Evolutionary conservation across 768 basidiomycete species (phyloP).

Genomic region (Termitomyces sp.): DNA sequence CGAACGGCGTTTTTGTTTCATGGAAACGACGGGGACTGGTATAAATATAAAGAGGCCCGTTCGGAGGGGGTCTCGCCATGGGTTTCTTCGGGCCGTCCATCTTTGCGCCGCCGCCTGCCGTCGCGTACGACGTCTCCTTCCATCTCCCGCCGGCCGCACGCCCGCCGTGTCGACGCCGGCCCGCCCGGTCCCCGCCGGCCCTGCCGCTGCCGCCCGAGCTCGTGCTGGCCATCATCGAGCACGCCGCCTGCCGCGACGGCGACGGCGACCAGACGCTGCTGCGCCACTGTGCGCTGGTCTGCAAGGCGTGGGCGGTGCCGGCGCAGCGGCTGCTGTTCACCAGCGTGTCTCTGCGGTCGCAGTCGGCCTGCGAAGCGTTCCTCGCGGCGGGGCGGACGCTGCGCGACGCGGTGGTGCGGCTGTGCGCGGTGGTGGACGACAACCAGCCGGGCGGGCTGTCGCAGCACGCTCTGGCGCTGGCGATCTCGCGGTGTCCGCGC

Average conservation of each 20-base stretch:
- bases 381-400: slow-evolving; percentile 45
- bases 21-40: too few relatives aligned
- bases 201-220: slow-evolving; percentile 56
- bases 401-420: slow-evolving; percentile 44
- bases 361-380: slow-evolving; percentile 51
- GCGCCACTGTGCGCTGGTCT: slow-evolving; percentile 54
- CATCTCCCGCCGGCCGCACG: slow-evolving; percentile 24
- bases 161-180: slow-evolving; percentile 15
- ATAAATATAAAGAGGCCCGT: neutral
- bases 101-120: slow-evolving; percentile 4
- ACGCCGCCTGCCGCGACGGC: slow-evolving; percentile 35
- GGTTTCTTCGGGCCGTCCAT: neutral
- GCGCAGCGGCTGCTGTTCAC: slow-evolving; percentile 64
- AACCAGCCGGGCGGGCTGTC: slow-evolving; percentile 46
- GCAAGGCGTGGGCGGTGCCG: slow-evolving; percentile 57
- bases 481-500: slow-evolving; percentile 55
- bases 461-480: slow-evolving; percentile 14
- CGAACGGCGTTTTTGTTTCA: too few relatives aligned
- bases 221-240: slow-evolving; percentile 57
- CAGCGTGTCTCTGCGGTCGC: slow-evolving; percentile 47
- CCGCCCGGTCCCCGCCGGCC: slow-evolving; percentile 15
- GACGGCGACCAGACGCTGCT: slow-evolving; percentile 38
- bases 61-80: neutral
- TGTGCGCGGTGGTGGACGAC: slow-evolving; percentile 58
- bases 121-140: slow-evolving; percentile 33